Evolutionary conservation across 768 basidiomycete species (phyloP), one percentile per base, ranked within the genome.

Genomic region (Boletus sp.): DNA sequence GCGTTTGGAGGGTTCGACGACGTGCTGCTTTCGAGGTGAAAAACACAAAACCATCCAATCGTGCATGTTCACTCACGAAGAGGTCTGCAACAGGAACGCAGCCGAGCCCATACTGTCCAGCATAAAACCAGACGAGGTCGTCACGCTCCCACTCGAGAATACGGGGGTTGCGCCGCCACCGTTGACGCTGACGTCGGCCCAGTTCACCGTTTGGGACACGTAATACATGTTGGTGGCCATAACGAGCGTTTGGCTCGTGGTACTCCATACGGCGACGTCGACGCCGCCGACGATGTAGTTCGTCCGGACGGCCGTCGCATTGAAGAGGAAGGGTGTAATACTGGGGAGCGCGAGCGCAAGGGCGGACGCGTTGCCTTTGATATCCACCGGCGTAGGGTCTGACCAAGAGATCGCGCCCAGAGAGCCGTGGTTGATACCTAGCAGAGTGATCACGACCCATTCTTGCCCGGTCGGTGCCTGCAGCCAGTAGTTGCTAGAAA

Each of bases 371-470:
- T 77, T 79, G 13, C 74, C 67, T 63, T 83, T 81, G 70, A 84
- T 79, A 47, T 82, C 80, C 8, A 67, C 54, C 1, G 77, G 67
- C 0, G 81, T 81, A 1, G 83, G 82, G 57, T 84, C 80, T 39
- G 76, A 75, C 83, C 83, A 77, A 2, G 69, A 66, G 39, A 70
- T 33, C 2, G 80, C 64, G 72, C 83, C 85, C 1, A 82, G 72
- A 5, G 74, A 84, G 1, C 87, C 86, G 51, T 89, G 87, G 59
- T 87, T 88, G 66, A 89, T 81, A 0, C 79, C 83, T 1, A 89
- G 62, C n/a, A 85, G 73, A 53, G 78, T 80, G 67, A 84, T 73
- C 4, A 87, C 79, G 13, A 87, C 74, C 63, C 79, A 88, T 70
- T 90, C 87, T 45, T 77, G 74, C 7, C 87, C 87, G 0, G 82